These are phyloP conservation scores for Hammondia hammondi DNA, from an alignment of 169 alveolate genomes.

Conservation along the genomic window DNA sequence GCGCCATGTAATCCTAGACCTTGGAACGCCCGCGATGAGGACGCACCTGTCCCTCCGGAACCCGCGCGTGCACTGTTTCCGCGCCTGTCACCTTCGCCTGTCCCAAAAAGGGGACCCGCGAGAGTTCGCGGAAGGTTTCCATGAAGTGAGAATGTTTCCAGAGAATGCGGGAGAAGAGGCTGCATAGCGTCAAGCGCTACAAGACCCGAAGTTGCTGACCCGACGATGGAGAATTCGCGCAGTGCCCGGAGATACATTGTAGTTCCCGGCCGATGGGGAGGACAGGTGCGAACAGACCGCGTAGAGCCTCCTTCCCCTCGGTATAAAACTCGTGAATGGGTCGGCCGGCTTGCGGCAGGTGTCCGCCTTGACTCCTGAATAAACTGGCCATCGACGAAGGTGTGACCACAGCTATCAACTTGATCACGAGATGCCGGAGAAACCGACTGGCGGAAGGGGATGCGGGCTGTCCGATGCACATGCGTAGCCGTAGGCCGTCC, in stretches of 20 bases:
- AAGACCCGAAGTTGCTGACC: background rate
- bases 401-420: too few relatives aligned
- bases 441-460: too few relatives aligned
- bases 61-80: background rate
- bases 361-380: too few relatives aligned
- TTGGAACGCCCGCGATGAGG: background rate
- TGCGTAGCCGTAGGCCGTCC: too few relatives aligned
- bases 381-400: too few relatives aligned
- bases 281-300: too few relatives aligned
- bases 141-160: background rate
- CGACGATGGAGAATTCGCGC: background rate
- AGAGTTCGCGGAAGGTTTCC: conserved; percentile 15
- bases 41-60: background rate
- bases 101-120: background rate
- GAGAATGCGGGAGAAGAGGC: background rate
- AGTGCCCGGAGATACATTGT: background rate
- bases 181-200: background rate
- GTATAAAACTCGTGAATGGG: too few relatives aligned
- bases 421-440: too few relatives aligned
- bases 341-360: too few relatives aligned
- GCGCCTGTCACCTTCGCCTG: background rate
- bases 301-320: too few relatives aligned
- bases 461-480: too few relatives aligned
- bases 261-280: background rate
- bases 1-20: background rate